Base-by-base conservation (phyloP, 164 flowering plant species). In the Piper longum region DNA sequence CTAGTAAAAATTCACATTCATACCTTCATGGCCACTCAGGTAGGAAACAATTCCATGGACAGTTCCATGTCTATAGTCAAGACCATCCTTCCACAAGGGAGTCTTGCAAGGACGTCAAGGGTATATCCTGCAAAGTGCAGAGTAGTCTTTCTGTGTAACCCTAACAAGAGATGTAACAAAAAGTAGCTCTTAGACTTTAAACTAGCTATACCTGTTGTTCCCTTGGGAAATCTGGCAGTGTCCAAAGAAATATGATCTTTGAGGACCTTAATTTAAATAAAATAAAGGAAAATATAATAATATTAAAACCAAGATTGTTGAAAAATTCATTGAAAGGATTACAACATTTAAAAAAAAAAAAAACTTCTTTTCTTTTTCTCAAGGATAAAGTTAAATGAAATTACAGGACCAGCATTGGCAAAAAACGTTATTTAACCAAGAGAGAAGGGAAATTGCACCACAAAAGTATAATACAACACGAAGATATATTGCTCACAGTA, bases 51-150 rank as follows among this genome's bases (percentile, higher is more conserved):
- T 70, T 60, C 99, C 99, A 73, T 95, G 99, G 59, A 97, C 99
- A 67, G 97, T 95, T 43, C 99, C 99, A 82, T 95, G 99, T 69
- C 97, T 86, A 73, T 91, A 95, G 78, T 95, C 99, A 80, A 95
- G 96, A 57, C 99, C 99, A 74, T 79, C 43, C 79, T 81, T 85
- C 99, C 99, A 95, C 70, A 91, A 75, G 44, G 95, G 93, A 85
- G 59, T 69, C 97, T 84, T 70, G 99, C 97, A 78, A 93, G 95
- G 80, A 86, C 73, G 72, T 93, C 98, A 59, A 93, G 86, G 59
- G 87, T 67, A 72, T 83, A 76, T 60, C 97, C 98, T 89, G 74
- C 41, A 69, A 68, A 7, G 7, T 3, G 13, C 7, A 45, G 12
- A 45, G 52, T 45, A 7, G 4, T 7, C 2, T 45, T 45, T n/a